These are phyloP conservation scores for Nannochloris sp. DNA, from an alignment of 139 green algal genomes.

Conservation along the genomic window DNA sequence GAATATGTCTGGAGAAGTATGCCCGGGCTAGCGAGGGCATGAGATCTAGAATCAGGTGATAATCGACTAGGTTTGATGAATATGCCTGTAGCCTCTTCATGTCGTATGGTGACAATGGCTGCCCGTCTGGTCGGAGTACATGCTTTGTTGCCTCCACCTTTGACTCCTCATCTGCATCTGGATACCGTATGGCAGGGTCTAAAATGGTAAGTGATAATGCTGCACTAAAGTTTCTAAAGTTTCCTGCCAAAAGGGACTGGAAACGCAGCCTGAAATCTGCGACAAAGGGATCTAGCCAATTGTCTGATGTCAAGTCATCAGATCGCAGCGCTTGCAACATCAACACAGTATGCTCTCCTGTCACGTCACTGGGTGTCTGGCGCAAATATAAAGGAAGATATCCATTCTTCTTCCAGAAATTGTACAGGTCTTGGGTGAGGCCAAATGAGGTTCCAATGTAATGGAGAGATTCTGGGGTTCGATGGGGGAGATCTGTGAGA, in stretches of 20 bases:
- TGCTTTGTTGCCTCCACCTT: neutral
- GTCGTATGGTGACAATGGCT: constrained; percentile 66
- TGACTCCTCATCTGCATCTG: constrained; percentile 44
- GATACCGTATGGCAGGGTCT: constrained; percentile 73
- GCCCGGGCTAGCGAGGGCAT: constrained; percentile 59
- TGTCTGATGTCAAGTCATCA: constrained; percentile 46
- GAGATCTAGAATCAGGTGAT: constrained; percentile 88
- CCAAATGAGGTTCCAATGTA: constrained; percentile 91
- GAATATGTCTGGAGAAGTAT: constrained; percentile 74
- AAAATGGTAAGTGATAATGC: constrained; percentile 77
- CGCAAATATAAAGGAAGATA: constrained; percentile 88
- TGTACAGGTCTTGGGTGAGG: constrained; percentile 82
- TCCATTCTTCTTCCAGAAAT: constrained; percentile 76
- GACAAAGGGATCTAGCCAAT: constrained; percentile 72
- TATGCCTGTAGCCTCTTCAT: constrained; percentile 89
- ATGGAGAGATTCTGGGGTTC: constrained; percentile 76
- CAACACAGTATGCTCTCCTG: constrained; percentile 87
- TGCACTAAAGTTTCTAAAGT: constrained; percentile 48
- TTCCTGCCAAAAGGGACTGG: constrained; percentile 32
- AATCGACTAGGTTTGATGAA: constrained; percentile 85
- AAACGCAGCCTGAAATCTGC: constrained; percentile 64
- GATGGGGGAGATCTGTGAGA: constrained; percentile 67
- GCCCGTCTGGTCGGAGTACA: constrained; percentile 37
- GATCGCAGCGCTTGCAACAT: constrained; percentile 70
- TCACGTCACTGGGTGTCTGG: constrained; percentile 76